Percentiles rank a stretch among this genome's conserved stretches.
Conservation (phyloP, 495 filamentous ascomycete genomes). For the Penicillium canariense region DNA sequence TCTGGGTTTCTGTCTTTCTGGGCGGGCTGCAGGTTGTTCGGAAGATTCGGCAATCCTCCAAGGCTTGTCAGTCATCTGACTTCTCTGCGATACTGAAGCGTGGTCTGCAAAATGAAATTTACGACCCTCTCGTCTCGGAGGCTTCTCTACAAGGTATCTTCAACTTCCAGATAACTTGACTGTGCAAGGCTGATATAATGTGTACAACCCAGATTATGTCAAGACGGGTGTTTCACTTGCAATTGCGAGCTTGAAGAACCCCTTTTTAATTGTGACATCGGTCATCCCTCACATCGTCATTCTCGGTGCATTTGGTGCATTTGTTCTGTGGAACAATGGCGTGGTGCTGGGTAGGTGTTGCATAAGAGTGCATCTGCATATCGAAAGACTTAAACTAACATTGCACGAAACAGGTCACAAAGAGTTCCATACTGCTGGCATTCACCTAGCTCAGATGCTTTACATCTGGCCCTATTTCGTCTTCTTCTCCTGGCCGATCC, state of each 20-base stretch:
- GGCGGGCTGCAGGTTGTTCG: slow-evolving; percentile 69
- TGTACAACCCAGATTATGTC: slow-evolving; percentile 50
- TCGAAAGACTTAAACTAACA: neutral
- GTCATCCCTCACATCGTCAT: slow-evolving; percentile 68
- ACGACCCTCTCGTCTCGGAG: slow-evolving; percentile 60
- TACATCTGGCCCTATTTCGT: slow-evolving; percentile 87
- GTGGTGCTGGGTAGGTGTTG: slow-evolving; percentile 74
- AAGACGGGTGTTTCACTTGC: slow-evolving; percentile 59
- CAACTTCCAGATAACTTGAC: neutral
- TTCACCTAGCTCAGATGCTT: slow-evolving; percentile 90
- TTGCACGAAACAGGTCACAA: slow-evolving; percentile 66
- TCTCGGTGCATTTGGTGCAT: slow-evolving; percentile 65
- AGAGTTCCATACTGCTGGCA: slow-evolving; percentile 82
- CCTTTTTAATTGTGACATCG: slow-evolving; percentile 44
- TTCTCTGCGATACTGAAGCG: slow-evolving; percentile 27
- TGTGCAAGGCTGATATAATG: slow-evolving; percentile 22
- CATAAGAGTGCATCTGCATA: neutral
- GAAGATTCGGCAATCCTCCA: slow-evolving; percentile 31
- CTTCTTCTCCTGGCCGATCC: slow-evolving; percentile 85
- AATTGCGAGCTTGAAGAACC: slow-evolving; percentile 52
- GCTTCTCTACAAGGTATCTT: slow-evolving; percentile 56
- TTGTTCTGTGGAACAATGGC: slow-evolving; percentile 82
- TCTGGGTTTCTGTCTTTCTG: slow-evolving; percentile 88
- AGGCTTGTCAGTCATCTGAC: slow-evolving; percentile 22
- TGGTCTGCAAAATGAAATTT: slow-evolving; percentile 54